These are phyloP conservation scores for Cytospora mali DNA, from an alignment of 2,329 filamentous ascomycete genomes.

Conservation along the genomic window DNA sequence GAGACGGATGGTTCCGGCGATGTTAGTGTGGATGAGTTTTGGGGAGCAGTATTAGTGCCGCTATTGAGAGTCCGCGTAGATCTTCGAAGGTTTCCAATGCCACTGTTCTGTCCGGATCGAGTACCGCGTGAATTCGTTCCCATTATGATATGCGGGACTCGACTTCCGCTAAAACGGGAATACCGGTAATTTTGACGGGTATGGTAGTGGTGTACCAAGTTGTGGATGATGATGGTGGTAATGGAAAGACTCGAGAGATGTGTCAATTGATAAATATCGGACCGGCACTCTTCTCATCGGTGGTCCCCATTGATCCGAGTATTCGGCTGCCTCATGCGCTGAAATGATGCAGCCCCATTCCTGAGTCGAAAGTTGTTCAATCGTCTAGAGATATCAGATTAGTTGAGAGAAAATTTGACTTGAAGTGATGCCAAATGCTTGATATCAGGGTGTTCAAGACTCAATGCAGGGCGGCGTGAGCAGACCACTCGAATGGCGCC, in stretches of 20 bases:
- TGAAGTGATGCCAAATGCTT: constrained; percentile 14
- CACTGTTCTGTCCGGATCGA: constrained; percentile 39
- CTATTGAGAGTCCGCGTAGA: constrained; percentile 28
- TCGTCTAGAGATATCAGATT: constrained; percentile 6
- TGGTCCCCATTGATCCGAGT: constrained; percentile 20
- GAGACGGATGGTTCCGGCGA: constrained; percentile 17
- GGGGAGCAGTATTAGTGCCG: constrained; percentile 16
- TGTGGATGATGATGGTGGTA: not conserved
- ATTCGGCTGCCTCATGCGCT: constrained; percentile 22
- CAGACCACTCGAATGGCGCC: constrained; percentile 18
- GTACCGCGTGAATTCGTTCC: constrained; percentile 37
- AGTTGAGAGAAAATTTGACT: constrained; percentile 11
- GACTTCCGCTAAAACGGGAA: constrained; percentile 13
- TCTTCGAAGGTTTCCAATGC: constrained; percentile 36
- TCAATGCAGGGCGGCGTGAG: constrained; percentile 8
- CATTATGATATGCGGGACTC: constrained; percentile 35
- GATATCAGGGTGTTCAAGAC: constrained; percentile 17
- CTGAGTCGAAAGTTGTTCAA: constrained; percentile 12
- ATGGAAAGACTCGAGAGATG: constrained; percentile 12
- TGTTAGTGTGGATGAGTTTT: constrained; percentile 14
- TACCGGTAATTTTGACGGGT: not conserved
- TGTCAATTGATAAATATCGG: constrained; percentile 17
- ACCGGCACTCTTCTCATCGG: constrained; percentile 17
- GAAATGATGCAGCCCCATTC: constrained; percentile 23
- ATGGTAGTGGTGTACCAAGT: not conserved